phyloP scores from a whole-genome alignment of 2,329 filamentous ascomycete species.

The Colletotrichum endophyticum region DNA sequence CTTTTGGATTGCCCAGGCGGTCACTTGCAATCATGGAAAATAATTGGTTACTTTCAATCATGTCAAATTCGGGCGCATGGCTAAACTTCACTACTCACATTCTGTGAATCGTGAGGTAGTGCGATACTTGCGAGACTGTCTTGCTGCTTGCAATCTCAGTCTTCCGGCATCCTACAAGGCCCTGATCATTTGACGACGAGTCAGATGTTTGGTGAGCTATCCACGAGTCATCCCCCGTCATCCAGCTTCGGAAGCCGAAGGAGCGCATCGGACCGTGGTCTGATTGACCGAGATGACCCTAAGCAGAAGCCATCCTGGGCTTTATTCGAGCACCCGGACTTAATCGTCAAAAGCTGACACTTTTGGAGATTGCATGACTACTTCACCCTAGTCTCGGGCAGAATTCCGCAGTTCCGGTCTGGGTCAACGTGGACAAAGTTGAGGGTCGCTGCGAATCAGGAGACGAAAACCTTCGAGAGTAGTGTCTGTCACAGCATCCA shows the following conservation, averaged over 20 bases:
- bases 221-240: background rate
- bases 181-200: background rate
- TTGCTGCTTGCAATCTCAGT: background rate
- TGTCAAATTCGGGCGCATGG: background rate
- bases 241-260: background rate
- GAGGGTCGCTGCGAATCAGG: background rate
- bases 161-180: background rate
- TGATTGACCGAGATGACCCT: background rate
- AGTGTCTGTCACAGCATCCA: background rate
- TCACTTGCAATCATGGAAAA: rapidly evolving
- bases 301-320: background rate
- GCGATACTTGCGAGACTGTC: background rate
- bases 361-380: background rate
- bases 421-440: background rate
- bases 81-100: background rate
- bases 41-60: rapidly evolving
- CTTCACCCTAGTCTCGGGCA: background rate
- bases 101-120: rapidly evolving
- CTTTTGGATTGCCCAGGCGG: no score
- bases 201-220: background rate
- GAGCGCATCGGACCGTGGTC: background rate
- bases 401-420: background rate
- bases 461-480: background rate
- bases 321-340: background rate
- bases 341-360: background rate